Evolutionary conservation across 2,329 filamentous ascomycete species (phyloP), one percentile per base, ranked within the genome.

Genomic region (Seiridium unicorne): DNA sequence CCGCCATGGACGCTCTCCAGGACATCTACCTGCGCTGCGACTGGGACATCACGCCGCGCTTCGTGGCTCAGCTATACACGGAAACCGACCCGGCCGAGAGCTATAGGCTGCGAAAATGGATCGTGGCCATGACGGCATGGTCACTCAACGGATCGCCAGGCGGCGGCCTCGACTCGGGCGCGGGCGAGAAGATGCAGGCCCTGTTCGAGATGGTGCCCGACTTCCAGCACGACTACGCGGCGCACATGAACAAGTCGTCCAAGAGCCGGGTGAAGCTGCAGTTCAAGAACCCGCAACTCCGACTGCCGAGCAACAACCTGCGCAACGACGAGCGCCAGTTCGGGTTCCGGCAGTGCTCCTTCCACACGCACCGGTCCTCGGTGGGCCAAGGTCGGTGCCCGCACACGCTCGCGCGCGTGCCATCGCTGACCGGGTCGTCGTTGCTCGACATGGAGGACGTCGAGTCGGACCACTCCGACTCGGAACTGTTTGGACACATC

Each of bases 41-140:
- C 75, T 86, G 83, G 83, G 81, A 85, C 65, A 80, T 86, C 59
- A 79, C 79, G 3, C 78, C 81, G 1, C 72, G 73, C 34, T 78
- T 87, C 53, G 72, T 86, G 59, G 70, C 72, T 58, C 83, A 80
- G 62, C 75, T 86, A 9, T 87, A 86, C 71, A 77, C 73, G n/a
- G 77, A 82, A 63, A 83, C 81, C 68, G 79, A 84, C 55, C 70
- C 79, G 10, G 69, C 77, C 35, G 75, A 79, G 31, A 77, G 82
- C 57, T 77, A 81, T 46, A 79, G 84, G 8, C 74, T 87, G 44
- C 81, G 84, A 53, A 81, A 83, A 63, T 87, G 84, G 84, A 79
- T 82, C 58, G 82, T 86, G 5, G 83, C 84, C 60, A 86, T 86
- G 82, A 77, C 84, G 11, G 82, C 83, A n/a, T 86, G 83, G 77